Percentiles rank a stretch among this genome's conserved stretches.
These are phyloP conservation scores for Rutstroemia sp. DNA, from an alignment of 2,329 filamentous ascomycete genomes.

Conservation along the genomic window DNA sequence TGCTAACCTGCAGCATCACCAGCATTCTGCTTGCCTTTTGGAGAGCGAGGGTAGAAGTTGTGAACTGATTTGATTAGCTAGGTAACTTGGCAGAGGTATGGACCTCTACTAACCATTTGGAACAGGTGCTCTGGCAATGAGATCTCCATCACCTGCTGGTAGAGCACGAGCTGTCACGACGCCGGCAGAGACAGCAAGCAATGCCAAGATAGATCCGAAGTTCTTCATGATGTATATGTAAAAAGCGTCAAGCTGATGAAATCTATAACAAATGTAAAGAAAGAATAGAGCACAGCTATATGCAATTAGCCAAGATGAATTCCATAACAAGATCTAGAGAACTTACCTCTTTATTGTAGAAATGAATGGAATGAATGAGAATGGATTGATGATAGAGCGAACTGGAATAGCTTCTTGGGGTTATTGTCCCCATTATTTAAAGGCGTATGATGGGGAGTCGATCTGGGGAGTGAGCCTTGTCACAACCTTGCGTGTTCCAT, in stretches of 20 bases:
- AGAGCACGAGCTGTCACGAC: constrained; percentile 28
- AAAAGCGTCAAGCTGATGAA: constrained; percentile 21
- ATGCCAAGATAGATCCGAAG: constrained; percentile 32
- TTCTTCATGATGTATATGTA: constrained; percentile 33
- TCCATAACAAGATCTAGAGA: background rate
- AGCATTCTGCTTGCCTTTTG: constrained; percentile 13
- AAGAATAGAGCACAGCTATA: constrained; percentile 26
- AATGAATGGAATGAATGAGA: constrained; percentile 10
- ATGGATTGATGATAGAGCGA: constrained; percentile 18
- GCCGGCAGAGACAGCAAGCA: constrained; percentile 32
- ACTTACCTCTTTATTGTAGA: constrained; percentile 20
- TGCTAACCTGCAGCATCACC: background rate
- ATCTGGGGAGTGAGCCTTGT: background rate
- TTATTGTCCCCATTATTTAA: background rate
- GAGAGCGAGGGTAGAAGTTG: constrained; percentile 16
- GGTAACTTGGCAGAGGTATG: background rate
- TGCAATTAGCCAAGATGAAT: constrained; percentile 12
- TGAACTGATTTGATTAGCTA: constrained; percentile 11
- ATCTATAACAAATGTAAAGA: constrained; percentile 18
- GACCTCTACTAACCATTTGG: constrained; percentile 9
- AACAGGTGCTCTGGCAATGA: constrained; percentile 19
- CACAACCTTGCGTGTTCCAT: background rate
- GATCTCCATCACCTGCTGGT: constrained; percentile 12
- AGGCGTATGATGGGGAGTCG: background rate
- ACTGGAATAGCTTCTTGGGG: background rate